Evolutionary conservation across 2,329 filamentous ascomycete genomes (phyloP).

Genomic region (Alternaria infectoria): DNA sequence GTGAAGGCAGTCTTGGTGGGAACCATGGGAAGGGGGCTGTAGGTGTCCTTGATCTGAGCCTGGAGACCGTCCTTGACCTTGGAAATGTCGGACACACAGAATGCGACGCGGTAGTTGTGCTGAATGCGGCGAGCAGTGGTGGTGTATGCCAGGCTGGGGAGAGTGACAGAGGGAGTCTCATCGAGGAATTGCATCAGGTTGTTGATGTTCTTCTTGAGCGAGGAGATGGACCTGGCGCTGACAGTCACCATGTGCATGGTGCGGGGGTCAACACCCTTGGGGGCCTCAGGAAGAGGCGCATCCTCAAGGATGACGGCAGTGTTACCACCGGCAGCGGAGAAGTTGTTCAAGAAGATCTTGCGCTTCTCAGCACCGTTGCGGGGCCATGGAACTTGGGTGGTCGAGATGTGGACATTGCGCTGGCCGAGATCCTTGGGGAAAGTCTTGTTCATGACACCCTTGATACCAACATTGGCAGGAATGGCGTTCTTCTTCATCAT

Average conservation of each 20-base stretch:
- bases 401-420: conserved; percentile 61
- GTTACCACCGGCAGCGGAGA: conserved; percentile 61
- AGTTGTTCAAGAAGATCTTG: conserved; percentile 61
- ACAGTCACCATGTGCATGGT: conserved; percentile 57
- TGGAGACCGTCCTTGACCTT: conserved; percentile 56
- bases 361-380: conserved; percentile 57
- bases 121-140: conserved; percentile 61
- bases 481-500: conserved; percentile 63
- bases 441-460: conserved; percentile 62
- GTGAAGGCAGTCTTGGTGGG: conserved; percentile 59
- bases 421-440: conserved; percentile 60
- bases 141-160: conserved; percentile 59
- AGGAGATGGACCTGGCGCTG: conserved; percentile 58
- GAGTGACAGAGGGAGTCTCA: conserved; percentile 53
- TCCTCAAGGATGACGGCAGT: conserved; percentile 61
- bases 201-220: conserved; percentile 59
- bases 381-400: conserved; percentile 53
- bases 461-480: conserved; percentile 62
- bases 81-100: conserved; percentile 55
- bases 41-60: conserved; percentile 57
- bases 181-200: conserved; percentile 55
- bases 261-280: conserved; percentile 53
- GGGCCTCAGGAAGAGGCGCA: conserved; percentile 52
- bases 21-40: conserved; percentile 61
- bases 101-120: conserved; percentile 59